A percentile compares a stretch with the other conserved stretches of the same genome.
Evolutionary conservation across 106 monocot species (phyloP).

Genomic region (Gastrodia elata): DNA sequence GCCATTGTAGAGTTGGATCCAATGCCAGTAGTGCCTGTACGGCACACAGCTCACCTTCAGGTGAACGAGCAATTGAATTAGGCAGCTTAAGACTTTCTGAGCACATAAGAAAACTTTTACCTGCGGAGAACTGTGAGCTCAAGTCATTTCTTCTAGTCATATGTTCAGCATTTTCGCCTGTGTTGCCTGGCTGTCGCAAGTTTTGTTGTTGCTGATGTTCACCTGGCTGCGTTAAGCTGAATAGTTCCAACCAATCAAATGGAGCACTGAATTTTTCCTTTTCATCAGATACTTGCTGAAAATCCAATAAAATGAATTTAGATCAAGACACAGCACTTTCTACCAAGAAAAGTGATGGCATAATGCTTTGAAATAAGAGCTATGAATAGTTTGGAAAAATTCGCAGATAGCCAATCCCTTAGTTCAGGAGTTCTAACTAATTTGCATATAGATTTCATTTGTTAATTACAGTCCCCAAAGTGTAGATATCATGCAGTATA

Average conservation of each 20-base stretch:
- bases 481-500: neutral
- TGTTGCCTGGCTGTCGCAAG: neutral
- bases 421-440: neutral
- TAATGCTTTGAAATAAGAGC: neutral
- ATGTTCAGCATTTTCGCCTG: neutral
- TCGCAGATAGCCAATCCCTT: neutral
- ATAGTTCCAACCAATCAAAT: slow-evolving; percentile 2
- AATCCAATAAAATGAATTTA: slow-evolving; percentile 1
- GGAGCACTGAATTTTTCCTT: slow-evolving; percentile 2
- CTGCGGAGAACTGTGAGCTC: neutral
- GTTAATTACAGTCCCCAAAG: neutral
- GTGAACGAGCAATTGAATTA: neutral
- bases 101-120: neutral
- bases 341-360: neutral
- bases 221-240: neutral
- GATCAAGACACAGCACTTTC: neutral
- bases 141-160: neutral
- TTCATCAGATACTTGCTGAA: slow-evolving; percentile 2
- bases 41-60: neutral
- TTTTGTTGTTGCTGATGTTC: no score
- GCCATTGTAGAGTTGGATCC: neutral
- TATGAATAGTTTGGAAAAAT: neutral
- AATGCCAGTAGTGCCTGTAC: neutral
- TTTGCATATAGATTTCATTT: neutral
- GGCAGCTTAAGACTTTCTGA: neutral